Evolutionary conservation across 352 stramenopile species (phyloP), one percentile per base, ranked within the genome.

Genomic region (Globisporangium carolinianum): DNA sequence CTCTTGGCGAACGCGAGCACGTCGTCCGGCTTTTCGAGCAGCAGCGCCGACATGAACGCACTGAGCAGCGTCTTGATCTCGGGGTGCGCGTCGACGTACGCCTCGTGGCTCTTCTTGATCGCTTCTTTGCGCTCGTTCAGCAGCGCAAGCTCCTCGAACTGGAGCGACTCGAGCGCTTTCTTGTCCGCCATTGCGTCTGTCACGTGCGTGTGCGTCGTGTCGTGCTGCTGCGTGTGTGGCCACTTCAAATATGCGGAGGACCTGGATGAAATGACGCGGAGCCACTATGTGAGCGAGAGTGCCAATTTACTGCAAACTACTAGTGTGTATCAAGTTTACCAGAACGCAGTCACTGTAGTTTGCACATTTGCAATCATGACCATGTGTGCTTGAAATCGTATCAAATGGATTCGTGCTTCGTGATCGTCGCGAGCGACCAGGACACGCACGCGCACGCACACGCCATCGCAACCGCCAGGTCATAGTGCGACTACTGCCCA

Each of bases 51-150:
- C 83, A 96, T 91, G 75, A 96, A 96, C 51, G 79, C 70, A 63
- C 80, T 94, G 47, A 96, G 70, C 52, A 96, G 75, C 62, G 83
- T 87, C 81, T 95, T 92, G 62, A 96, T 89, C 76, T 96, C 87
- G 35, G 87, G 83, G 53, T 96, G 87, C 11, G 71, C 58, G 47
- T 88, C 83, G 41, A 96, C 71, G 58, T 96, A 96, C 12, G 62
- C 69, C 15, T 80, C 66, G 67, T 96, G 86, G 37, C 91, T 84
- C 61, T 91, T 86, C 67, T 94, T 94, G 35, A 95, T 71, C 58
- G 74, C 74, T 53, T 91, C 79, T 62, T 95, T 95, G 69, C 76
- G 80, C 70, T 95, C 81, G 49, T 95, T 89, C 39, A 94, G 76
- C 36, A 89, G 73, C 52, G 83, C 86, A 17, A 93, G 72, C 67